Evolutionary conservation across 352 stramenopile genomes (phyloP).

Genomic region (Saprolegnia parasitica): DNA sequence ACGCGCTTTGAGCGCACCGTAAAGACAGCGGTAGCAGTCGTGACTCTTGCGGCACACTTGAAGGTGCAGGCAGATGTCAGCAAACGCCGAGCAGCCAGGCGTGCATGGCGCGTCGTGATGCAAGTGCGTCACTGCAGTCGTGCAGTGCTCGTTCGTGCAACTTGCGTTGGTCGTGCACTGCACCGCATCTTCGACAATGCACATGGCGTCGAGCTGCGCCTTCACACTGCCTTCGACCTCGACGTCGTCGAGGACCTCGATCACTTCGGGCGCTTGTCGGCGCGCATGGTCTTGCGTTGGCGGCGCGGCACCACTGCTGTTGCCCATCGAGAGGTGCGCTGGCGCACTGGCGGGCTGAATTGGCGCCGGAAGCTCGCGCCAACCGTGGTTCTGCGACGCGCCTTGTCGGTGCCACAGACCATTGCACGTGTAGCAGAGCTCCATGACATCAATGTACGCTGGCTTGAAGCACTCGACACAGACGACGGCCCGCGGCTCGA

Average conservation of each 20-base stretch:
- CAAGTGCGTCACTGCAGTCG: neutral
- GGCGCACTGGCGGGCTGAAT: too few relatives aligned
- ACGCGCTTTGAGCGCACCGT: neutral
- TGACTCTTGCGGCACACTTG: neutral
- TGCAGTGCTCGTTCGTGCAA: neutral
- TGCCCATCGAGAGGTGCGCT: neutral
- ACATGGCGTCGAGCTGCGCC: slow-evolving; percentile 8
- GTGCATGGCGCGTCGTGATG: neutral
- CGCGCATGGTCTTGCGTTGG: neutral
- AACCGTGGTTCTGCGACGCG: neutral
- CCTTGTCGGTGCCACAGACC: neutral
- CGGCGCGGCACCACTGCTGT: neutral
- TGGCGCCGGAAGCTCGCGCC: neutral
- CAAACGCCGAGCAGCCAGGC: neutral
- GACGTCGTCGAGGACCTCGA: neutral
- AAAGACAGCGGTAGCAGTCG: neutral
- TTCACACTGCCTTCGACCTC: neutral
- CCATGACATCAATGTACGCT: neutral
- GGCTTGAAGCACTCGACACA: slow-evolving; percentile 5
- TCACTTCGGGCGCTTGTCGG: too few relatives aligned
- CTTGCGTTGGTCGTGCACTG: neutral
- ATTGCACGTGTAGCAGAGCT: neutral
- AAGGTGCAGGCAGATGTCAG: neutral
- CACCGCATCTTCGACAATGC: neutral
- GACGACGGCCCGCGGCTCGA: neutral